Evolutionary conservation across 2,329 filamentous ascomycete genomes (phyloP), one percentile per base, ranked within the genome.

Genomic region (Blastomyces silverae): DNA sequence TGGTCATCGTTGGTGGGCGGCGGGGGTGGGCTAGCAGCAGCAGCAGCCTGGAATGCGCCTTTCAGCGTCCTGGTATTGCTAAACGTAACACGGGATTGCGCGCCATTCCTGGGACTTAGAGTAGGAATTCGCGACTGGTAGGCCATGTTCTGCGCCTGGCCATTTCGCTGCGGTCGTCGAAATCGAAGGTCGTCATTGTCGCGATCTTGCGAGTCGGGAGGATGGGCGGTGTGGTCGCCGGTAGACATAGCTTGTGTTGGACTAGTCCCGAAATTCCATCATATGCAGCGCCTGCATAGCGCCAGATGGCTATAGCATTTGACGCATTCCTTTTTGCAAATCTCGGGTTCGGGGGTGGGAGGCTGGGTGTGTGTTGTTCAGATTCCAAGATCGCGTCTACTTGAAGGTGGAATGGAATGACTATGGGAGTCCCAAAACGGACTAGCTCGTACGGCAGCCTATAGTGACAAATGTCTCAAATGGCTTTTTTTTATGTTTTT

Each of bases 11-110:
- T 75, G 63, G 69, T 69, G 28, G 64, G 44, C 50, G 68, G 62
- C 50, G 68, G 62, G 50, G 68, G 61, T 48, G 70, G 72, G 62
- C 70, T 70, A 63, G 73, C 75, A 58, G 74, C 70, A 34, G 72
- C 72, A 58, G 74, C 70, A 34, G 72, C 72, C 64, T 76, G 73
- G 67, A 77, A 79, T 22, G 78, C 76, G 62, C 74, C 75, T 61
- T 74, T 75, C 62, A 79, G 66, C 10, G 76, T 78, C 39, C 73
- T 73, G 17, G 77, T 76, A 53, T 74, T 67, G 55, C 73, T 73
- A 64, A 77, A 73, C 48, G 70, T 74, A 55, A 72, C 70, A 61
- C 74, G 75, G 53, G 72, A 69, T 59, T 66, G 60, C 37, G 62
- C 63, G 44, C 67, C 72, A 69, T 73, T 71, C 64, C 71, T 71